Percentiles rank a stretch among this genome's conserved stretches.
Evolutionary conservation across 169 alveolate genomes (phyloP).

Genomic region (Amoebophrya sp.): DNA sequence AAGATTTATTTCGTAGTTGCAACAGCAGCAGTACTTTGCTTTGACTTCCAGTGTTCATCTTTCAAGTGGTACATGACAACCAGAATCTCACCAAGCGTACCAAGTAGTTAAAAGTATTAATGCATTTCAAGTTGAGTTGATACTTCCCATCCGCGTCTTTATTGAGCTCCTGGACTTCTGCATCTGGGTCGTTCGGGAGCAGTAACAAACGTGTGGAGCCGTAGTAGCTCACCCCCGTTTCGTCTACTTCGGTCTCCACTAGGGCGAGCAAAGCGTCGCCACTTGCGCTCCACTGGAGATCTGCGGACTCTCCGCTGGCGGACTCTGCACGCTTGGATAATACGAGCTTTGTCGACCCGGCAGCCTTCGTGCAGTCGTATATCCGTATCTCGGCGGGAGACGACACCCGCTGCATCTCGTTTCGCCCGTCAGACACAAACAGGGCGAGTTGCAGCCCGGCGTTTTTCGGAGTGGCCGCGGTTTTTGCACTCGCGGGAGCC

Average conservation of each 20-base stretch:
- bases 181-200: not conserved
- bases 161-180: too few species aligned
- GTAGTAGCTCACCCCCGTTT: not conserved
- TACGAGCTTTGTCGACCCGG: not conserved
- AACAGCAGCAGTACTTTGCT: too few species aligned
- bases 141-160: too few species aligned
- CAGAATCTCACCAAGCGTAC: too few species aligned
- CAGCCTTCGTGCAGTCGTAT: not conserved
- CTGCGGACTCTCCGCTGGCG: not conserved
- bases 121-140: too few species aligned
- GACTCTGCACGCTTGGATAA: not conserved
- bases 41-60: too few species aligned
- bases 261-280: not conserved
- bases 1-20: too few species aligned
- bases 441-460: not conserved
- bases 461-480: not conserved
- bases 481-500: not conserved
- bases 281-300: not conserved
- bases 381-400: not conserved
- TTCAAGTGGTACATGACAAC: too few species aligned
- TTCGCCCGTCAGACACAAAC: not conserved
- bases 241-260: slow-evolving; percentile 8
- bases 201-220: not conserved
- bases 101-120: too few species aligned
- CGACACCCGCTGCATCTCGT: not conserved